These are phyloP conservation scores for Gillenia trifoliata DNA, from an alignment of 306 rosid genomes.

Conservation along the genomic window DNA sequence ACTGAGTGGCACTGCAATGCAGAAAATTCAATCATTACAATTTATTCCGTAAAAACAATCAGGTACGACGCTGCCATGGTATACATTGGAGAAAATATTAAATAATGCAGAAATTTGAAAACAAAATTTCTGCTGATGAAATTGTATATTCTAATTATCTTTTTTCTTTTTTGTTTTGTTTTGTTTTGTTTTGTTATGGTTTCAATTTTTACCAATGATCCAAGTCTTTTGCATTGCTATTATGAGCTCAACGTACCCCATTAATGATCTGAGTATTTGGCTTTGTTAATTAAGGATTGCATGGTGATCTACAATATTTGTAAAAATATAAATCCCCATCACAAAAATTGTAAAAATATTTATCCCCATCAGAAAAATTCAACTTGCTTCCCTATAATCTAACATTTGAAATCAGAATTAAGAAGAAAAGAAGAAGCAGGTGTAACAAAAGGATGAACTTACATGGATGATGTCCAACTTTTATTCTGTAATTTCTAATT, in stretches of 20 bases:
- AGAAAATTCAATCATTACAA: background rate
- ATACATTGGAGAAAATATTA: background rate
- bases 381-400: background rate
- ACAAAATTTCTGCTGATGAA: background rate
- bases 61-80: background rate
- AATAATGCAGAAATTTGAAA: background rate
- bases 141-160: too few relatives aligned
- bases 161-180: too few relatives aligned
- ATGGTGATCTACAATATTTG: background rate
- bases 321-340: background rate
- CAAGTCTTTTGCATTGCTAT: too few relatives aligned
- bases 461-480: constrained; percentile 3
- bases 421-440: background rate
- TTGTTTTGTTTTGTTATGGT: too few relatives aligned
- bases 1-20: background rate
- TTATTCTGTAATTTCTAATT: background rate
- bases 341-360: background rate
- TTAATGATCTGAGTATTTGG: background rate
- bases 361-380: background rate
- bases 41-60: constrained; percentile 13
- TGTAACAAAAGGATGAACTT: background rate
- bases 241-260: too few relatives aligned
- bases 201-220: too few relatives aligned
- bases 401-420: background rate
- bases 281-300: background rate